phyloP scores from a whole-genome alignment of 495 filamentous ascomycete species.

The Baudoinia panamericana region DNA sequence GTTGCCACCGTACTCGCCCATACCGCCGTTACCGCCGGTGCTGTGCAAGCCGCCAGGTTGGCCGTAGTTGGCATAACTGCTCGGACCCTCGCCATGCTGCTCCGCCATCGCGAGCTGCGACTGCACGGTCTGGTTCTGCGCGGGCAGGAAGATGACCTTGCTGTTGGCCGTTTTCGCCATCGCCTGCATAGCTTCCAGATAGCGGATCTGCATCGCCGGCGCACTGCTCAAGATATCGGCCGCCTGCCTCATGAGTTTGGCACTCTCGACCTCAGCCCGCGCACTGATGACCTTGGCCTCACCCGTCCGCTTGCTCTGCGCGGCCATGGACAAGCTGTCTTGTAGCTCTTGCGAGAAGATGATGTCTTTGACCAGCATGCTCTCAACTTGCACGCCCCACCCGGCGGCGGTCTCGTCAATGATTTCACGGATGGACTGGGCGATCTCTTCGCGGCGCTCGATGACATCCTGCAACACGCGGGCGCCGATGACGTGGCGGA shows the following conservation, averaged over 20 bases:
- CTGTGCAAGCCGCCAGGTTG: neutral
- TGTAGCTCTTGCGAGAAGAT: slow-evolving; percentile 94
- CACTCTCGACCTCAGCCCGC: slow-evolving; percentile 89
- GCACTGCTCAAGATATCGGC: slow-evolving; percentile 89
- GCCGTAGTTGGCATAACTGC: slow-evolving; percentile 32
- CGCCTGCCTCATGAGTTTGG: slow-evolving; percentile 95
- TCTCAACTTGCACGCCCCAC: slow-evolving; percentile 94
- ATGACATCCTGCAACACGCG: slow-evolving; percentile 97
- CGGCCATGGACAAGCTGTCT: slow-evolving; percentile 98
- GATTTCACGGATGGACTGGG: slow-evolving; percentile 86
- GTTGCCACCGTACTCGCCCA: slow-evolving; percentile 35
- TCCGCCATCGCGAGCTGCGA: slow-evolving; percentile 9
- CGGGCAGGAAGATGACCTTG: slow-evolving; percentile 90
- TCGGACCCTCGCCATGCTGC: slow-evolving; percentile 48
- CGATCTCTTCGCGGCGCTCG: slow-evolving; percentile 95
- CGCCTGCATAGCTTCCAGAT: slow-evolving; percentile 97
- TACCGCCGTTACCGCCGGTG: slow-evolving; percentile 17
- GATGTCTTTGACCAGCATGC: slow-evolving; percentile 99
- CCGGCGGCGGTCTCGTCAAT: slow-evolving; percentile 89
- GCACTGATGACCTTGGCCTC: slow-evolving; percentile 97
- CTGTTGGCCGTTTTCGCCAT: slow-evolving; percentile 94
- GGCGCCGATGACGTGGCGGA: slow-evolving; percentile 93
- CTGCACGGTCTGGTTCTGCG: slow-evolving; percentile 35
- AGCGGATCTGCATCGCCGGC: slow-evolving; percentile 97
- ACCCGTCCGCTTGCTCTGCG: slow-evolving; percentile 96